These are phyloP conservation scores for Apiospora marii DNA, from an alignment of 2,329 filamentous ascomycete species.

Conservation along the genomic window DNA sequence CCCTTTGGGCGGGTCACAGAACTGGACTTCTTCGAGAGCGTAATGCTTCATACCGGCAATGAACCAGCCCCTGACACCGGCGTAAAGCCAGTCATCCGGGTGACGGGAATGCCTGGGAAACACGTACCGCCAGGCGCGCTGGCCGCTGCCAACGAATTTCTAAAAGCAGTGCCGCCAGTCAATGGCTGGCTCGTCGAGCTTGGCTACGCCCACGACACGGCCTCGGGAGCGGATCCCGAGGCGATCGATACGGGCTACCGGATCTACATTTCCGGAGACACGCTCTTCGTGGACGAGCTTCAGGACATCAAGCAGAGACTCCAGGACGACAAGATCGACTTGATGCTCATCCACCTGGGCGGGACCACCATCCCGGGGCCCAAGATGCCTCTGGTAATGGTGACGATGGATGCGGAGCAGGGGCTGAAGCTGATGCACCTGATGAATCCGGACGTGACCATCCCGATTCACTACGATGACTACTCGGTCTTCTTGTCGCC, in stretches of 20 bases:
- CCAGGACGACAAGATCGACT: constrained; percentile 61
- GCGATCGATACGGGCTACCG: constrained; percentile 58
- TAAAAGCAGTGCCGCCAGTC: constrained; percentile 63
- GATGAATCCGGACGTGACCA: constrained; percentile 67
- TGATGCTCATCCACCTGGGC: constrained; percentile 73
- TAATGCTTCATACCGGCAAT: constrained; percentile 49
- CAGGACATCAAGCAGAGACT: constrained; percentile 66
- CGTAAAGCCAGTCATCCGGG: constrained; percentile 57
- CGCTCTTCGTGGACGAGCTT: constrained; percentile 68
- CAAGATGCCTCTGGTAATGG: constrained; percentile 67
- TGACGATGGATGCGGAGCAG: constrained; percentile 73
- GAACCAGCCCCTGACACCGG: constrained; percentile 36
- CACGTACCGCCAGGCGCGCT: constrained; percentile 59
- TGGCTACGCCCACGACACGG: constrained; percentile 49
- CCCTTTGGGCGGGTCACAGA: constrained; percentile 62
- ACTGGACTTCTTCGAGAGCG: constrained; percentile 63
- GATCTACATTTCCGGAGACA: constrained; percentile 74
- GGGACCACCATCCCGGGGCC: constrained; percentile 71
- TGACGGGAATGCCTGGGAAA: constrained; percentile 71
- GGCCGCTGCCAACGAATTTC: constrained; percentile 47
- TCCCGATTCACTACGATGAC: constrained; percentile 71
- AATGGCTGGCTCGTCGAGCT: constrained; percentile 74
- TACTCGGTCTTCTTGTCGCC: constrained; percentile 68
- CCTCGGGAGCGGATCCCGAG: constrained; percentile 30
- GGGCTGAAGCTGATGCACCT: constrained; percentile 66